Evolutionary conservation across 1,284 basidiomycete genomes (phyloP), one percentile per base, ranked within the genome.

Genomic region (Ceratobasidium sp.): DNA sequence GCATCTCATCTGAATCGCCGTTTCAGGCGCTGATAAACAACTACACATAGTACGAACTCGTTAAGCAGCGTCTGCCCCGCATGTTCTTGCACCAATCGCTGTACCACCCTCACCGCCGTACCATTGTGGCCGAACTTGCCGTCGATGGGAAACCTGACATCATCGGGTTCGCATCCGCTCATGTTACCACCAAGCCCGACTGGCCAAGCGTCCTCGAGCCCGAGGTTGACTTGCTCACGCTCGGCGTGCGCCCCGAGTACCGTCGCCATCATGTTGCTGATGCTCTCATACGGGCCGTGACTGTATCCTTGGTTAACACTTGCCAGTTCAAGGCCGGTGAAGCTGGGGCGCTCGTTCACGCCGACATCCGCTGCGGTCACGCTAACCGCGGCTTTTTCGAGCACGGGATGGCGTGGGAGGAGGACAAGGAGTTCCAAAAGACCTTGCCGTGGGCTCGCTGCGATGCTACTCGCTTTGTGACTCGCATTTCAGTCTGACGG

Each of bases 391-490:
- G 30, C 16, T 67, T 67, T 49, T 67, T 67, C 51, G 63, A 67
- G 44, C 63, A 36, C 14, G 63, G 63, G 21, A 54, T 67, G 63
- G 36, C 63, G 16, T 67, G 63, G 63, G 18, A 30, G 25, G 63
- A 67, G 51, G 63, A 67, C 63, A 67, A 67, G 51, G 63, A 67
- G 51, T 67, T 67, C 63, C 63, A 67, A 44, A 67, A 44, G 63
- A 67, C 49, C 30, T 36, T 67, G 25, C 63, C 63, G 18, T 67
- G 63, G 63, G 63, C 63, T 40, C 48, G 63, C n/a, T 54, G 21
- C 38, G 63, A 67, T 56, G 63, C 63, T 12, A 67, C 63, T 30
- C 63, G 63, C 63, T 67, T 67, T 21, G 51, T 67, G 30, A 67
- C 63, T 21, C 63, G 63, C 21, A 30, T 67, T 23, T 14, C 51